phyloP scores from a whole-genome alignment of 2,329 filamentous ascomycete species.

The Diaporthe caulivora region DNA sequence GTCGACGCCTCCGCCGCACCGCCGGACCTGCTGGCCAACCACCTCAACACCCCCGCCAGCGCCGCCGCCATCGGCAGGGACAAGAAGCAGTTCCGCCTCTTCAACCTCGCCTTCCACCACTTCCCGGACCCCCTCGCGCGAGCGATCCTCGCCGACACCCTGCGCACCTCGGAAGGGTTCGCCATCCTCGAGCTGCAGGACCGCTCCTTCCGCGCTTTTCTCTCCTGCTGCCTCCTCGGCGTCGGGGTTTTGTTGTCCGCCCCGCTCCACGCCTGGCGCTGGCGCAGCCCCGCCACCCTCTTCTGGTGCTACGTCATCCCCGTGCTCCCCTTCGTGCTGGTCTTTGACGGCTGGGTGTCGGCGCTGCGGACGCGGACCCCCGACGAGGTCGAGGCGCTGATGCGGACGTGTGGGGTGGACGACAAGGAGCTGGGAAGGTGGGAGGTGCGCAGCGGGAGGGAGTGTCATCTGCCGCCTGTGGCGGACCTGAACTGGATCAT shows the following conservation, averaged over 20 bases:
- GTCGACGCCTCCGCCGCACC: conserved; percentile 76
- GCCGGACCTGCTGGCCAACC: conserved; percentile 55
- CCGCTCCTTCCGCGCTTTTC: conserved; percentile 65
- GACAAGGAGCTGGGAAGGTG: conserved; percentile 54
- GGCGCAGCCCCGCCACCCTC: conserved; percentile 65
- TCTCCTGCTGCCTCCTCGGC: conserved; percentile 66
- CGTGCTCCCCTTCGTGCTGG: conserved; percentile 74
- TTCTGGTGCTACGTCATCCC: conserved; percentile 77
- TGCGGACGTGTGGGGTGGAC: conserved; percentile 63
- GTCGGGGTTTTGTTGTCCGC: conserved; percentile 63
- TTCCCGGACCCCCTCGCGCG: conserved; percentile 74
- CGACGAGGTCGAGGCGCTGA: conserved; percentile 71
- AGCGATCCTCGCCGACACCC: conserved; percentile 72
- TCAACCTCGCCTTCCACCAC: conserved; percentile 83
- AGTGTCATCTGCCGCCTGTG: conserved; percentile 62
- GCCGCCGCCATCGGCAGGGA: conserved; percentile 42
- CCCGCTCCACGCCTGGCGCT: conserved; percentile 66
- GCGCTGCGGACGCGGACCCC: conserved; percentile 75
- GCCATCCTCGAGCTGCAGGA: conserved; percentile 83
- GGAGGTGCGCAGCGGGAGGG: conserved; percentile 62
- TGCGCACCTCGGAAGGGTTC: conserved; percentile 75
- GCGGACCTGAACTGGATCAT: conserved; percentile 67
- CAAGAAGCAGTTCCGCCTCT: conserved; percentile 74
- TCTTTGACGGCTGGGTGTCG: conserved; percentile 78
- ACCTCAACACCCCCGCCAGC: conserved; percentile 33